A percentile compares a stretch with the other conserved stretches of the same genome.
phyloP scores from a whole-genome alignment of 2,329 filamentous ascomycete species.

The Aspergillus thermomutatus region DNA sequence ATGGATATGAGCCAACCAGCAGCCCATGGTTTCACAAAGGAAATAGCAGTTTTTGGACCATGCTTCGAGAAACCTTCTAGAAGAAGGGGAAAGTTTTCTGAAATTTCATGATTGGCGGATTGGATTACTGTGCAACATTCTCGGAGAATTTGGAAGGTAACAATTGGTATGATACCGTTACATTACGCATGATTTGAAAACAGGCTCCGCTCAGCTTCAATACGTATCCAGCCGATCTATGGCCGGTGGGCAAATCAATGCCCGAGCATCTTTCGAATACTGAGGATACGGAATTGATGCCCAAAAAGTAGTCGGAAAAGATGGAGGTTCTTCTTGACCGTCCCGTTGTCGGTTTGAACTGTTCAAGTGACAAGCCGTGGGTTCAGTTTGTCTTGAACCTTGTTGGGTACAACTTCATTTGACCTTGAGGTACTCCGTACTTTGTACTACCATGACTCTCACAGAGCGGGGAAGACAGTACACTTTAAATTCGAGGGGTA shows the following conservation, averaged over 20 bases:
- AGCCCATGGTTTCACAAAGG: not conserved
- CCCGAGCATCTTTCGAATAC: not conserved
- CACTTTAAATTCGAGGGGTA: not conserved
- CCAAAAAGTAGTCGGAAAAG: not conserved
- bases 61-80: conserved; percentile 18
- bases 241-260: not conserved
- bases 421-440: not conserved
- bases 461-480: not conserved
- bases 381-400: not conserved
- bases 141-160: not conserved
- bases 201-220: not conserved
- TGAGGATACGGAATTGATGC: not conserved
- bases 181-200: not conserved
- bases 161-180: not conserved
- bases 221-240: not conserved
- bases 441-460: not conserved
- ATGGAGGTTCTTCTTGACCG: not conserved
- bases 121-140: not conserved
- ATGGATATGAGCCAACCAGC: not conserved
- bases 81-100: conserved; percentile 1
- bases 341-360: no score
- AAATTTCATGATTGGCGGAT: not conserved
- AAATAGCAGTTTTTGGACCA: not conserved
- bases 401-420: not conserved
- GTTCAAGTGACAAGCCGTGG: not conserved